phyloP scores from a whole-genome alignment of 257 asterid genomes.

The Petunia axillaris region DNA sequence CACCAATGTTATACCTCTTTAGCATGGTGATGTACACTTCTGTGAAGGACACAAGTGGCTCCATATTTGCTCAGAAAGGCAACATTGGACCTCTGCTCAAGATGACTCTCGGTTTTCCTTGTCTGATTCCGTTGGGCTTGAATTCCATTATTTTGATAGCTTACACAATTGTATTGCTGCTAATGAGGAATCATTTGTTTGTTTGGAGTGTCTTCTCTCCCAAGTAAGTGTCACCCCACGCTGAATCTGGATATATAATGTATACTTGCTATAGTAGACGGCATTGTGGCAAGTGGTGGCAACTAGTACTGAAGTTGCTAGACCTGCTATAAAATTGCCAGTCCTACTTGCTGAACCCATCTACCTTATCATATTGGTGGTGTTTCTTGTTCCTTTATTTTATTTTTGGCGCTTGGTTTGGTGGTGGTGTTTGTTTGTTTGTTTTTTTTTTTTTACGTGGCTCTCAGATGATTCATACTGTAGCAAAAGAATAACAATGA shows the following conservation, averaged over 20 bases:
- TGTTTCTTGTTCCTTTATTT: no score
- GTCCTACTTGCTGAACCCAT: no score
- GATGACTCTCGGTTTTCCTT: constrained; percentile 59
- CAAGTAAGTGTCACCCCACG: constrained; percentile 55
- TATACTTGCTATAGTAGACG: not conserved
- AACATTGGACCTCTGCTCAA: constrained; percentile 53
- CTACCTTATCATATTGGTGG: no score
- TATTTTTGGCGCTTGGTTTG: no score
- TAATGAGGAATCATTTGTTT: constrained; percentile 87
- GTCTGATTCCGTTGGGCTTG: constrained; percentile 72
- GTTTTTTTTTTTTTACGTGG: no score
- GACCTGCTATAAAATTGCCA: no score
- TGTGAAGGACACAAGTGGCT: constrained; percentile 36
- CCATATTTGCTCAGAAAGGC: constrained; percentile 28
- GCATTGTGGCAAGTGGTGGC: no score
- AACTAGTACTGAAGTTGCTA: no score
- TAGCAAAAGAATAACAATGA: no score
- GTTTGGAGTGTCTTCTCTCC: constrained; percentile 98
- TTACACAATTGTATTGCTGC: constrained; percentile 65
- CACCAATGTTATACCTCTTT: constrained; percentile 74
- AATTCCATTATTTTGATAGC: constrained; percentile 73
- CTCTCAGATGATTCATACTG: no score
- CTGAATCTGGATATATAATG: not conserved
- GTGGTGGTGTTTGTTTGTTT: no score
- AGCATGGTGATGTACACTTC: constrained; percentile 62